These are phyloP conservation scores for Luvunga scandens DNA, from an alignment of 345 rosid genomes.

Conservation along the genomic window DNA sequence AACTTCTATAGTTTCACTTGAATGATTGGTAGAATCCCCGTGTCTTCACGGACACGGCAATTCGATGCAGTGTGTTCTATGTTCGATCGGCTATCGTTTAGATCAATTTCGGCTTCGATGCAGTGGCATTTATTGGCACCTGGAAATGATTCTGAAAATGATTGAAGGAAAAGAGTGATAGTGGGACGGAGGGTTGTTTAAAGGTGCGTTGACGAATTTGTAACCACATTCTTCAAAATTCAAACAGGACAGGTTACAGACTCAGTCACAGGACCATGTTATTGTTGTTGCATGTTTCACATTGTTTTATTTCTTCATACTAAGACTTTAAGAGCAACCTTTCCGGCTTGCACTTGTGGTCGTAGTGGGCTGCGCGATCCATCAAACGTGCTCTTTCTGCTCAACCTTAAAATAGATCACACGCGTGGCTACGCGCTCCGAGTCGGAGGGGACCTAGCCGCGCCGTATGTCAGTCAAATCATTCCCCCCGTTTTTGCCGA, in stretches of 20 bases:
- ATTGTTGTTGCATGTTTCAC: conserved; percentile 11
- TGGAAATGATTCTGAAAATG: not conserved
- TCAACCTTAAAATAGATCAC: not conserved
- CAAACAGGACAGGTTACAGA: not conserved
- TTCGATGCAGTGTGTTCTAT: not conserved
- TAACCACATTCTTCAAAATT: not conserved
- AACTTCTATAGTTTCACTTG: too few relatives aligned
- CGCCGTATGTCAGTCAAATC: not conserved
- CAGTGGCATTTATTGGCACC: not conserved
- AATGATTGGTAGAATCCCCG: too few relatives aligned
- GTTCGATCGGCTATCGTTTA: not conserved
- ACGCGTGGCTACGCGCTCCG: not conserved
- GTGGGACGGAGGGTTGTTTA: not conserved
- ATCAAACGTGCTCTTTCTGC: not conserved
- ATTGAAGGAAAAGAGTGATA: not conserved
- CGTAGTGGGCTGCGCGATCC: not conserved
- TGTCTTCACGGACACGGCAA: not conserved
- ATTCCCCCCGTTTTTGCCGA: not conserved
- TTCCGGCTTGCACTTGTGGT: not conserved
- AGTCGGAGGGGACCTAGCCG: not conserved
- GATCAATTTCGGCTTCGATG: not conserved
- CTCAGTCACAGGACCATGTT: too few relatives aligned
- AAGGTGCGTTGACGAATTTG: not conserved
- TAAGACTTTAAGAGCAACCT: too few relatives aligned
- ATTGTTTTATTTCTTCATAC: not conserved